phyloP scores from a whole-genome alignment of 106 monocot species.

The Agapanthus africanus region DNA sequence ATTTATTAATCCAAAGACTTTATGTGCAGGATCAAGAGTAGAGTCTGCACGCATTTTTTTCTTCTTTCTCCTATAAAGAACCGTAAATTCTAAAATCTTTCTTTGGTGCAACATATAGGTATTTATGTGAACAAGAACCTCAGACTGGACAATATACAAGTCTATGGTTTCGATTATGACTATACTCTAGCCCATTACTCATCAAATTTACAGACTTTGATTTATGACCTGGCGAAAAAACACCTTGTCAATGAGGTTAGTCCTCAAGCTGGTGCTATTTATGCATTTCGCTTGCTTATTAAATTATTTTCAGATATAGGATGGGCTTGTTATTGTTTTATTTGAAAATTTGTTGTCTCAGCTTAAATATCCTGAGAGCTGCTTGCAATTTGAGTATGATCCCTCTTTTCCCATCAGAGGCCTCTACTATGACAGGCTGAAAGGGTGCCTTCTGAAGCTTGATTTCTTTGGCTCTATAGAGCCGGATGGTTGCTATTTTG shows the following conservation, averaged over 20 bases:
- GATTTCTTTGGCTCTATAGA: constrained; percentile 99
- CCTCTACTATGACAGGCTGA: constrained; percentile 75
- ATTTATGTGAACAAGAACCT: constrained; percentile 92
- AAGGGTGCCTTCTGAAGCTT: constrained; percentile 88
- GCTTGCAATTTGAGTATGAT: constrained; percentile 80
- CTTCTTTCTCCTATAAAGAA: neutral
- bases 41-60: neutral
- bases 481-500: constrained; percentile 85
- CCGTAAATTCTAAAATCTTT: neutral
- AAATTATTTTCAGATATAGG: neutral
- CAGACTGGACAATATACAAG: constrained; percentile 71
- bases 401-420: constrained; percentile 85
- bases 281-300: too few species aligned
- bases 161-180: constrained; percentile 98
- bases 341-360: constrained; percentile 20
- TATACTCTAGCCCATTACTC: constrained; percentile 96
- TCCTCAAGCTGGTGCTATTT: neutral
- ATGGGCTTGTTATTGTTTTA: neutral
- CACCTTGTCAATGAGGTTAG: constrained; percentile 86
- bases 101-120: constrained; percentile 29
- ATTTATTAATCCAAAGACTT: neutral
- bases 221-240: constrained; percentile 79
- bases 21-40: neutral
- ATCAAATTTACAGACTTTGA: constrained; percentile 56
- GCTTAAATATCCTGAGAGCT: constrained; percentile 88